Evolutionary conservation across 768 basidiomycete genomes (phyloP), one percentile per base, ranked within the genome.

Genomic region (Coprinopsis marcescibilis): DNA sequence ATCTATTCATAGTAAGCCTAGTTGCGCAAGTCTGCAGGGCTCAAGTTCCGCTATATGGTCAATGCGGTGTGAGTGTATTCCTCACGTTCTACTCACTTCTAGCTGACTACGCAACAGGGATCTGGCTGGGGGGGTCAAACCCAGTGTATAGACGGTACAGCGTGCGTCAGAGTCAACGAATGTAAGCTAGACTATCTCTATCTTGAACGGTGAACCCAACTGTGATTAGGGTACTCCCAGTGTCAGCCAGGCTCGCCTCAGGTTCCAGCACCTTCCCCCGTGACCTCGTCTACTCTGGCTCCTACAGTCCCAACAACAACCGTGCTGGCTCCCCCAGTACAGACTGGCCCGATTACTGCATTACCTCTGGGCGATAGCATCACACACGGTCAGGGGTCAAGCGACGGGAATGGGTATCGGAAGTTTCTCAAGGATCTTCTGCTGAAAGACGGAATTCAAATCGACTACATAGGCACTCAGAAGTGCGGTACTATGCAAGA

Each of bases 201-300:
- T 24, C 13, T 23, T 17, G 7, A 12, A 30, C 3, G 40, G 8
- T 30, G 4, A 32, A 13, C 6, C 6, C 5, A 6, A n/a, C 13
- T 15, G 3, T 19, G 8, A 13, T n/a, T n/a, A 50, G 64, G 46
- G 17, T 62, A 62, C 49, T 64, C 47, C 19, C 62, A 64, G 41
- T 64, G 62, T 44, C 54, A 60, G 6, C 57, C 60, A 19, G 62
- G 61, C 2, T 44, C 52, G 6, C 38, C 55, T 5, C 36, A 49
- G 2, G 35, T 50, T 17, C 24, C 49, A 3, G 12, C 38, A 24
- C 15, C 41, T 5, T 15, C 50, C n/a, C 35, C 41, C 5, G 5
- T 37, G 11, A 38, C 51, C 17, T 30, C 35, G 14, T 23, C 48
- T 35, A 14, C n/a, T n/a, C n/a, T 23, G 17, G 14, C 51, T 12